phyloP scores from a whole-genome alignment of 2,329 filamentous ascomycete genomes.

The Tolypocladium cylindrosporum region DNA sequence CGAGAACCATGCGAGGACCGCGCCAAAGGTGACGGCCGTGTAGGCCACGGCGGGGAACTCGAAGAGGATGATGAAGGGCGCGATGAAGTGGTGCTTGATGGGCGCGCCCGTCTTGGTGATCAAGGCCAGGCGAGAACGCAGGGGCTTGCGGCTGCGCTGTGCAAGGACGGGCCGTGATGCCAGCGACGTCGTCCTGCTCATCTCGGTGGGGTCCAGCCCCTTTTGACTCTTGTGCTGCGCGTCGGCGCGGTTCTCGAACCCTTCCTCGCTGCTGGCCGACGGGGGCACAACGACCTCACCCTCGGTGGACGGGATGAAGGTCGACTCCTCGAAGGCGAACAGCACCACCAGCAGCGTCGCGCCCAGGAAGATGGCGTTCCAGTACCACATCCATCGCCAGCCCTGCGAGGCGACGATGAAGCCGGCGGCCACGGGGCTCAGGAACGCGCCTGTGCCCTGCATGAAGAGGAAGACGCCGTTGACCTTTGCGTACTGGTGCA shows the following conservation, averaged over 20 bases:
- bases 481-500: constrained; percentile 26
- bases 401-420: constrained; percentile 12
- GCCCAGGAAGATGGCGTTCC: constrained; percentile 11
- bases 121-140: background rate
- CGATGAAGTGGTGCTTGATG: background rate
- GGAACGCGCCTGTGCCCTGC: constrained; percentile 16
- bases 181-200: background rate
- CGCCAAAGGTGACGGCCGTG: background rate
- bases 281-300: background rate
- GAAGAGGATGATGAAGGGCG: constrained; percentile 18
- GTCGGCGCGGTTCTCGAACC: background rate
- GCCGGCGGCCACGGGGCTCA: constrained; percentile 19
- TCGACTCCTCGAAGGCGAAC: background rate
- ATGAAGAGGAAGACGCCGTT: constrained; percentile 21
- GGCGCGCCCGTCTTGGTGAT: background rate
- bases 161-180: background rate
- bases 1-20: background rate
- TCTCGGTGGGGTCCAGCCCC: background rate
- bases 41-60: constrained; percentile 13
- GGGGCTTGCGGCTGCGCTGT: background rate
- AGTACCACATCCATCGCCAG: constrained; percentile 30
- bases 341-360: constrained; percentile 3
- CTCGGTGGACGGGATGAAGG: background rate
- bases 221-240: background rate
- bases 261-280: background rate